phyloP scores from a whole-genome alignment of 83 land plant species.

The Diphasiastrum complanatum region DNA sequence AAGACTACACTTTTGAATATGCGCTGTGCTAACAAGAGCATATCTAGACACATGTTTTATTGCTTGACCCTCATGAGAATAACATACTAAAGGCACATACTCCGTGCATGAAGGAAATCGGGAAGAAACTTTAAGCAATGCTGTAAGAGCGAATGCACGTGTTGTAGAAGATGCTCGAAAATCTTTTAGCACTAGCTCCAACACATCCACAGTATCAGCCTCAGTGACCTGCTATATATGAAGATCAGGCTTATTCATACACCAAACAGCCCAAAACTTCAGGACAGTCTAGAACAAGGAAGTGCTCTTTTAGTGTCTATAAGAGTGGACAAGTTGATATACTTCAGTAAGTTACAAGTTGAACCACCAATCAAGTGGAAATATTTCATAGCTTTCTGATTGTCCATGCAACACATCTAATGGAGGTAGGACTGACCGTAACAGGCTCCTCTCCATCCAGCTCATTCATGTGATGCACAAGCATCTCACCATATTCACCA shows the following conservation, averaged over 20 bases:
- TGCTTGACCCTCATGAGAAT: background rate
- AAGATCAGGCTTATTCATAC: background rate
- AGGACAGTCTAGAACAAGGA: background rate
- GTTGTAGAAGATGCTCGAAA: slow-evolving; percentile 50
- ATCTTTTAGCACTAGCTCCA: slow-evolving; percentile 60
- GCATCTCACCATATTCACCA: slow-evolving; percentile 97
- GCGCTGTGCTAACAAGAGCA: too few species aligned
- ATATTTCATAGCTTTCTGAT: background rate
- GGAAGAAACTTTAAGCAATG: slow-evolving; percentile 83
- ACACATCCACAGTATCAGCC: slow-evolving; percentile 81
- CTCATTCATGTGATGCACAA: slow-evolving; percentile 67
- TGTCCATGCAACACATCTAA: background rate
- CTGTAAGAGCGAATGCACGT: slow-evolving; percentile 63
- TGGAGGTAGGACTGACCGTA: slow-evolving; percentile 49
- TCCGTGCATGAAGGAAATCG: slow-evolving; percentile 82
- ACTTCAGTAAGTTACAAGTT: too few species aligned
- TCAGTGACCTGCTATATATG: slow-evolving; percentile 70
- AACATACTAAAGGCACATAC: slow-evolving; percentile 33
- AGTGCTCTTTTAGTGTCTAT: background rate
- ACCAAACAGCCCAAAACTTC: background rate
- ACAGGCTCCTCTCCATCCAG: slow-evolving; percentile 83
- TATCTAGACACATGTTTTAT: too few species aligned
- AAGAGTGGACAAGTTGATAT: slow-evolving; percentile 1
- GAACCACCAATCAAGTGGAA: background rate
- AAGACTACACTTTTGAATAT: too few species aligned